Evolutionary conservation across 179 eudicot species (phyloP).

Genomic region (Spinacia oleracea): DNA sequence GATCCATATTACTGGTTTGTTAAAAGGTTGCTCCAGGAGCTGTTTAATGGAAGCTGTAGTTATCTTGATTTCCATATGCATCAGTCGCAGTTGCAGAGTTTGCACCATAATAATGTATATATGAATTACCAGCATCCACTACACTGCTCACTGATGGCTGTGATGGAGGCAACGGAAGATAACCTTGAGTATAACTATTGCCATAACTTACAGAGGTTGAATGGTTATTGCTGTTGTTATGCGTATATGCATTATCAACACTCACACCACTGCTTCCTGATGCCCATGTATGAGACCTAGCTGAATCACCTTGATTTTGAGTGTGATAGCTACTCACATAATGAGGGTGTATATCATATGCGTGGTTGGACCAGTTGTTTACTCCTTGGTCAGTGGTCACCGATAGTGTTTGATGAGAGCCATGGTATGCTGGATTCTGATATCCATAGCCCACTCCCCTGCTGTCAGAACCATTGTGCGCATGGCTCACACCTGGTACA

Average conservation of each 20-base stretch:
- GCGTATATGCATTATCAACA: constrained; percentile 2
- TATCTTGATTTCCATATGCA: constrained; percentile 26
- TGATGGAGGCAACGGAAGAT: constrained; percentile 15
- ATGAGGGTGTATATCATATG: neutral
- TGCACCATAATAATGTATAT: neutral
- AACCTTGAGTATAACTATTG: constrained; percentile 16
- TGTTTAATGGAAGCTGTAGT: constrained; percentile 13
- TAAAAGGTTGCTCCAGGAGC: constrained; percentile 17
- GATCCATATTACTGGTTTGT: constrained; percentile 6
- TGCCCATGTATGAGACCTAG: constrained; percentile 8
- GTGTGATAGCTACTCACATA: constrained; percentile 18
- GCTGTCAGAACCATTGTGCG: constrained; percentile 15
- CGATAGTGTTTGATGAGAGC: constrained; percentile 7
- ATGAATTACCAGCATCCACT: constrained; percentile 7
- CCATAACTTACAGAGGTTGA: neutral
- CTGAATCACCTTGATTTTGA: constrained; percentile 17
- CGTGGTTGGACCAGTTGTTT: neutral
- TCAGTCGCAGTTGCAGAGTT: constrained; percentile 12
- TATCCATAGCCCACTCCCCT: constrained; percentile 9
- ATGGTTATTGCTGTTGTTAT: neutral
- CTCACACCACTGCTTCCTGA: constrained; percentile 11
- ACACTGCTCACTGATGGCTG: constrained; percentile 12
- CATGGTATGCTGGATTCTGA: constrained; percentile 5
- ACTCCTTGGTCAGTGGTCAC: constrained; percentile 9
- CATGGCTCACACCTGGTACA: constrained; percentile 12